phyloP scores from a whole-genome alignment of 805 yeast species.

The Saccharomycopsis amapae region DNA sequence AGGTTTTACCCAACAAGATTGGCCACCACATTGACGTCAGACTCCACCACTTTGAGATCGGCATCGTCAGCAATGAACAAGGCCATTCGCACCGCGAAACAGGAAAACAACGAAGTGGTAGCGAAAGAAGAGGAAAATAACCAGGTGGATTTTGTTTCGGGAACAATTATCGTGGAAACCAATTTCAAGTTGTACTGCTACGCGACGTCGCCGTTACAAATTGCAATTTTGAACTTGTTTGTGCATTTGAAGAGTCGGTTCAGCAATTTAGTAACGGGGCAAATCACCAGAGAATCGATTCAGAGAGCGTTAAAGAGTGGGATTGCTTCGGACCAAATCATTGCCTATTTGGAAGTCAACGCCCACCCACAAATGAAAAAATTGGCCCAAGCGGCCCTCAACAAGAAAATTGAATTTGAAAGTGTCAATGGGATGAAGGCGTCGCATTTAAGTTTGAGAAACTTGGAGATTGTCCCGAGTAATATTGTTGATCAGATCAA shows the following conservation, averaged over 20 bases:
- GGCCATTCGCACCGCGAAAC: constrained; percentile 36
- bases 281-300: constrained; percentile 85
- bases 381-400: constrained; percentile 59
- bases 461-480: constrained; percentile 60
- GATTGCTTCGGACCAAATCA: constrained; percentile 90
- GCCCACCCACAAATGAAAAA: constrained; percentile 90
- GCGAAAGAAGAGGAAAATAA: neutral
- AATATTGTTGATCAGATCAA: constrained; percentile 95
- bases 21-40: constrained; percentile 86
- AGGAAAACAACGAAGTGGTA: constrained; percentile 22
- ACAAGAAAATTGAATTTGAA: constrained; percentile 61
- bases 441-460: constrained; percentile 18
- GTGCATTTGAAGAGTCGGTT: constrained; percentile 81
- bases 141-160: constrained; percentile 31
- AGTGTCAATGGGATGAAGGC: constrained; percentile 40
- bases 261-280: constrained; percentile 88
- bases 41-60: constrained; percentile 59
- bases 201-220: constrained; percentile 89
- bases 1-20: constrained; percentile 85
- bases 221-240: constrained; percentile 83
- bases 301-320: constrained; percentile 80
- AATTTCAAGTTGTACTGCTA: constrained; percentile 90
- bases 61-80: constrained; percentile 73
- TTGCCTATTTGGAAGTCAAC: constrained; percentile 80
- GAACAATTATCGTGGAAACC: constrained; percentile 84